A percentile compares a stretch with the other conserved stretches of the same genome.
phyloP scores from a whole-genome alignment of 2,329 filamentous ascomycete species.

The Trichoderma sp. region DNA sequence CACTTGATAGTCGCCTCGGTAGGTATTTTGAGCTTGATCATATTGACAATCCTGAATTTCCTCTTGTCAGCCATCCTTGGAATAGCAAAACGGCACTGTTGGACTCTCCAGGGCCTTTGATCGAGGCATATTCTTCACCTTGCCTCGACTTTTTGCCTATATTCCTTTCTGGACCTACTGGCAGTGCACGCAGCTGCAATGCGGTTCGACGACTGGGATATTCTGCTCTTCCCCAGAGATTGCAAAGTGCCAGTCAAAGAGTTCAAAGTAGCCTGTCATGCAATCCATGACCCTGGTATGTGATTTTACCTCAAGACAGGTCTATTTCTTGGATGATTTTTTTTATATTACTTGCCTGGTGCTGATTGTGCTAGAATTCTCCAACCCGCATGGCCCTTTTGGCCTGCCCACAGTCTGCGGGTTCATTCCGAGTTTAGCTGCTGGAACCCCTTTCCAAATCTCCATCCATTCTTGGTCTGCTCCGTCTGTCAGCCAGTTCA shows the following conservation, averaged over 20 bases:
- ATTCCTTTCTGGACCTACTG: not conserved
- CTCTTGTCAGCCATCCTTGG: conserved; percentile 1
- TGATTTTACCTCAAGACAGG: not conserved
- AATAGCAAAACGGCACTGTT: conserved; percentile 16
- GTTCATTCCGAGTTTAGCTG: conserved; percentile 68
- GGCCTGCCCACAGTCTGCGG: conserved; percentile 69
- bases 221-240: conserved; percentile 73
- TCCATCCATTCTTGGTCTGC: conserved; percentile 76
- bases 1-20: not conserved
- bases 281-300: conserved; percentile 58
- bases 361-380: conserved; percentile 50
- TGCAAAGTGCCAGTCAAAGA: conserved; percentile 75
- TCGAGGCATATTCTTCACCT: not conserved
- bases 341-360: not conserved
- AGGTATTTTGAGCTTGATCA: not conserved
- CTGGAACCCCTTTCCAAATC: conserved; percentile 66
- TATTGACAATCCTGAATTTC: not conserved
- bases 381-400: conserved; percentile 52
- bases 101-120: not conserved
- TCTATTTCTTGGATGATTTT: too few relatives aligned
- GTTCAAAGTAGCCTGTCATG: conserved; percentile 78
- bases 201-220: conserved; percentile 86
- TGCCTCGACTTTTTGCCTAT: conserved; percentile 2
- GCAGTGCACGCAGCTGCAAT: conserved; percentile 52
- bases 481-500: conserved; percentile 61